Evolutionary conservation across 345 rosid species (phyloP).

Genomic region (Durio zibethinus): DNA sequence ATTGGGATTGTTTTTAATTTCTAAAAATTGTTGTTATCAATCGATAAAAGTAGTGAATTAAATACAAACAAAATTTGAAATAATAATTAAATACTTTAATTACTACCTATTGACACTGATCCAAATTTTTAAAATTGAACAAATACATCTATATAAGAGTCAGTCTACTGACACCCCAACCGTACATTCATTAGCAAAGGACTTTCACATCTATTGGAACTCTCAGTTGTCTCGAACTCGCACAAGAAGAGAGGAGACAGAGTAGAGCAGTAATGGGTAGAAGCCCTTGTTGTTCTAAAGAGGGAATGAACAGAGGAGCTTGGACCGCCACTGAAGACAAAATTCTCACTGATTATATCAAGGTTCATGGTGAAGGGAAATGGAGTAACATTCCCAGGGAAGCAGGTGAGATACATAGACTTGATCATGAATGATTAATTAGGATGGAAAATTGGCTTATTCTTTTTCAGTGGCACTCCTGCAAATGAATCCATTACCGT

Average conservation of each 20-base stretch:
- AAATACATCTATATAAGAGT: too few relatives aligned
- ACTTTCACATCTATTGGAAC: neutral
- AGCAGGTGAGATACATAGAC: slow-evolving; percentile 24
- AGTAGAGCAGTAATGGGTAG: slow-evolving; percentile 27
- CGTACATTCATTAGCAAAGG: too few relatives aligned
- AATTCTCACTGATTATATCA: slow-evolving; percentile 32
- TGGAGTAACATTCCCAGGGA: slow-evolving; percentile 42
- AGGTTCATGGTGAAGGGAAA: slow-evolving; percentile 43
- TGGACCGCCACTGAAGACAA: slow-evolving; percentile 40
- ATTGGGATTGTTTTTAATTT: neutral
- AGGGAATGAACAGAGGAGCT: slow-evolving; percentile 38
- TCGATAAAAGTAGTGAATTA: too few relatives aligned
- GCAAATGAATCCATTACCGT: neutral
- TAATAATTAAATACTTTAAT: too few relatives aligned
- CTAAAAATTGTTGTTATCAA: neutral
- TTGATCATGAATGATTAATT: neutral
- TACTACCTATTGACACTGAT: too few relatives aligned
- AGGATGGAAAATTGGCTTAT: neutral
- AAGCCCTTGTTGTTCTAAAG: slow-evolving; percentile 33
- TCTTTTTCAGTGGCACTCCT: too few relatives aligned
- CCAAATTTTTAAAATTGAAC: neutral
- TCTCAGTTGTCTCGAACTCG: neutral
- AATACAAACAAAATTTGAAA: too few relatives aligned
- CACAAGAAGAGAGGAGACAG: neutral
- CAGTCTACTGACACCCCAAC: too few relatives aligned